Percentiles rank a stretch among this genome's conserved stretches.
Evolutionary conservation across 2,329 filamentous ascomycete species (phyloP).

Genomic region (Xylariaceae sp.): DNA sequence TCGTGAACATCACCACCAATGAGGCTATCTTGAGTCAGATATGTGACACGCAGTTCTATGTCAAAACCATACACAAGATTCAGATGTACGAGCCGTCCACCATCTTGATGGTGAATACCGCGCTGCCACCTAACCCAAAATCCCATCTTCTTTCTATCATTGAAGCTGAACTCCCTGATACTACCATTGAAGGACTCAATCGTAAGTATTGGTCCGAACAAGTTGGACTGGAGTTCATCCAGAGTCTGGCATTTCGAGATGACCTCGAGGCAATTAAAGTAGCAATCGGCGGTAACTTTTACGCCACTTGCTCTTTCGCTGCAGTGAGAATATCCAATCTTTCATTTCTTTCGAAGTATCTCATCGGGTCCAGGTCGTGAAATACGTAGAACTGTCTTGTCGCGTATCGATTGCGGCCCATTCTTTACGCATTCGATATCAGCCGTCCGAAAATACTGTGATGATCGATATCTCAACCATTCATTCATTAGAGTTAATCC

Average conservation of each 20-base stretch:
- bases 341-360: slow-evolving; percentile 16
- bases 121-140: slow-evolving; percentile 67
- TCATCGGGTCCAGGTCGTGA: slow-evolving; percentile 66
- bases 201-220: slow-evolving; percentile 85
- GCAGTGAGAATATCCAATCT: slow-evolving; percentile 64
- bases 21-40: slow-evolving; percentile 90
- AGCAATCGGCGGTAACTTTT: slow-evolving; percentile 82
- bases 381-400: slow-evolving; percentile 77
- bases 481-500: slow-evolving; percentile 84
- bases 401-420: slow-evolving; percentile 74
- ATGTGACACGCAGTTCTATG: slow-evolving; percentile 90
- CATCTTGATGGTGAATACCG: slow-evolving; percentile 78
- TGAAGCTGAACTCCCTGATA: slow-evolving; percentile 71
- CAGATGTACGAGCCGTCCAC: slow-evolving; percentile 79
- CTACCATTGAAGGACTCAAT: slow-evolving; percentile 70
- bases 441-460: slow-evolving; percentile 91
- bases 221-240: slow-evolving; percentile 77
- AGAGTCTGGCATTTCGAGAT: slow-evolving; percentile 78
- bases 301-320: slow-evolving; percentile 82
- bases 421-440: slow-evolving; percentile 84
- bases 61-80: slow-evolving; percentile 86
- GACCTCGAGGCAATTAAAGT: slow-evolving; percentile 84
- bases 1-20: slow-evolving; percentile 84
- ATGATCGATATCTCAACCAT: slow-evolving; percentile 93
- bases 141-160: slow-evolving; percentile 79